Percentiles rank a stretch among this genome's conserved stretches.
Evolutionary conservation across 2,329 filamentous ascomycete genomes (phyloP).

Genomic region (Alternaria longipes): DNA sequence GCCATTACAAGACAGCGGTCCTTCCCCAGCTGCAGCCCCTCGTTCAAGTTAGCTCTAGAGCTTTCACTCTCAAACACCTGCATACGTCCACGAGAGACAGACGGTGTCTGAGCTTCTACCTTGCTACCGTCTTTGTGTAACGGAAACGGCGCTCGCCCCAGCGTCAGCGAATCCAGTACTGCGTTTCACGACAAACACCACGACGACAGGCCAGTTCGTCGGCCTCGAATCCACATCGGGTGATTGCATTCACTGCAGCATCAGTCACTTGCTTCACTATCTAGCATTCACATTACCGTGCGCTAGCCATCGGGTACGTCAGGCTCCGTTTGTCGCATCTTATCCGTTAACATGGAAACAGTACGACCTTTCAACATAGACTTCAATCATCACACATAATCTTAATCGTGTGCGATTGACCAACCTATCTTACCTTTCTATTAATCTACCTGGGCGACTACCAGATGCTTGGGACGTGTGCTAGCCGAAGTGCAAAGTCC

Average conservation of each 20-base stretch:
- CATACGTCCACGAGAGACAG: constrained; percentile 36
- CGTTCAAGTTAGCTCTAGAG: constrained; percentile 17
- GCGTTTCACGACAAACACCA: constrained; percentile 39
- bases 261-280: constrained; percentile 21
- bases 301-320: constrained; percentile 35
- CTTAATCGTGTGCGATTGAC: background rate
- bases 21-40: constrained; percentile 18
- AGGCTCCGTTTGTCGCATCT: constrained; percentile 43
- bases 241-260: constrained; percentile 19
- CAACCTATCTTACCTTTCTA: constrained; percentile 15
- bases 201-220: constrained; percentile 30
- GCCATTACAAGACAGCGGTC: constrained; percentile 27
- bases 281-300: constrained; percentile 10
- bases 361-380: constrained; percentile 23
- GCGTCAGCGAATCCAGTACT: constrained; percentile 22
- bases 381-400: constrained; percentile 12
- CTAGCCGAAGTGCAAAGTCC: constrained; percentile 34
- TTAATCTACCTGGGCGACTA: constrained; percentile 12
- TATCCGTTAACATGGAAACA: constrained; percentile 33
- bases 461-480: constrained; percentile 41
- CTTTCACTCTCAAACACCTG: constrained; percentile 14
- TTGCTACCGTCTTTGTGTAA: constrained; percentile 28
- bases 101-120: constrained; percentile 33
- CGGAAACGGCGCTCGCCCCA: constrained; percentile 43
- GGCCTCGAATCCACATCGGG: constrained; percentile 27